phyloP scores from a whole-genome alignment of 192 early-diverging fungal genomes.

The Gigaspora rosea region DNA sequence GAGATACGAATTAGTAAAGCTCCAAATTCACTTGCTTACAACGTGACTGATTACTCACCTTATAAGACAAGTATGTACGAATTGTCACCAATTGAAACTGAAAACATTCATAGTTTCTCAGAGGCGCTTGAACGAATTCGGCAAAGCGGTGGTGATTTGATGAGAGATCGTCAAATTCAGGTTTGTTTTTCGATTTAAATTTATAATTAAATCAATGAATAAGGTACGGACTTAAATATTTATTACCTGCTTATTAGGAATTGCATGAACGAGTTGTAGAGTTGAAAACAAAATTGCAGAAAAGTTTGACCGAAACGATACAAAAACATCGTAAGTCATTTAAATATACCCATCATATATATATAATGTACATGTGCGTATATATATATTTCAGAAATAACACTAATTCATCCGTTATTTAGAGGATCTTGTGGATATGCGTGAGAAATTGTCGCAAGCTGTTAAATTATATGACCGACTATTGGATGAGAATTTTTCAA shows the following conservation, averaged over 20 bases:
- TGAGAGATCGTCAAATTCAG: constrained; percentile 76
- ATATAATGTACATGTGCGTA: not conserved
- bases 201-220: not conserved
- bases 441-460: constrained; percentile 80
- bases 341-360: not conserved
- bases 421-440: constrained; percentile 72
- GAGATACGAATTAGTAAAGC: constrained; percentile 54
- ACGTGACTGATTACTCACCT: constrained; percentile 9
- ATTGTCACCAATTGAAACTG: constrained; percentile 74
- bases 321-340: constrained; percentile 68
- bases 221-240: not conserved
- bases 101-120: constrained; percentile 89
- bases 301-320: constrained; percentile 70
- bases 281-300: constrained; percentile 81
- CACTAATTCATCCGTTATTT: not conserved
- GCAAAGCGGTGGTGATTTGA: constrained; percentile 74
- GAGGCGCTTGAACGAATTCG: constrained; percentile 83
- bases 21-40: not conserved
- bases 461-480: constrained; percentile 86
- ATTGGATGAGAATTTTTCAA: constrained; percentile 70
- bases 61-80: constrained; percentile 46
- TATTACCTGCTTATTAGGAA: constrained; percentile 31
- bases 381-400: not conserved
- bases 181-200: constrained; percentile 33
- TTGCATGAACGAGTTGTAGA: constrained; percentile 87